Percentiles rank a stretch among this genome's conserved stretches.
Conservation (phyloP, 371 early-diverging fungal species). For the Phascolomyces articulosus region DNA sequence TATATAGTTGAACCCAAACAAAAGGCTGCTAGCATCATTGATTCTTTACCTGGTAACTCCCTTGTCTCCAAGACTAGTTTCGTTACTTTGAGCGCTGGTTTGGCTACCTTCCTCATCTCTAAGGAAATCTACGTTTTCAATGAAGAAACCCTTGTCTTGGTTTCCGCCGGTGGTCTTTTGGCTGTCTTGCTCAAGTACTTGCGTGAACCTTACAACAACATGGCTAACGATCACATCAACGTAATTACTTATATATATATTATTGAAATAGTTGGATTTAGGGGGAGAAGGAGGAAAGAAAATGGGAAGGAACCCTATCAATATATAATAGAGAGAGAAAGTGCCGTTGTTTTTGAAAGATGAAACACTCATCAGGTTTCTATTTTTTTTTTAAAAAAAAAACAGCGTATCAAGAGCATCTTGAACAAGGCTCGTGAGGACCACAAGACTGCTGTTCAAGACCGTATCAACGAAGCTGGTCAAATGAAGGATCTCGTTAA, state of each 20-base stretch:
- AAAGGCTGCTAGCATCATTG: conserved; percentile 90
- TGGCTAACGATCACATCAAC: conserved; percentile 81
- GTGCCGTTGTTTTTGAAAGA: too few relatives aligned
- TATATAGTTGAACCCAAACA: conserved; percentile 63
- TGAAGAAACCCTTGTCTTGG: conserved; percentile 88
- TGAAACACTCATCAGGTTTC: not conserved
- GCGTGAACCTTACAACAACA: conserved; percentile 85
- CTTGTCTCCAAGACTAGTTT: conserved; percentile 89
- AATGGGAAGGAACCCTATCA: not conserved
- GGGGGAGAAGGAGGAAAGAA: too few relatives aligned
- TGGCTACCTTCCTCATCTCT: conserved; percentile 89
- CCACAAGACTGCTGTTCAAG: conserved; percentile 89
- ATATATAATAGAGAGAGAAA: not conserved
- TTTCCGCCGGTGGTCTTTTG: conserved; percentile 76
- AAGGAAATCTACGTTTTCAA: conserved; percentile 97
- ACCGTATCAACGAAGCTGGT: conserved; percentile 87
- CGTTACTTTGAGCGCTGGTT: conserved; percentile 82
- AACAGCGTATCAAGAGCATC: conserved; percentile 74
- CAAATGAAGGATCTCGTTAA: conserved; percentile 93
- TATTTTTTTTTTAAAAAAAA: not conserved
- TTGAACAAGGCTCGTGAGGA: conserved; percentile 86
- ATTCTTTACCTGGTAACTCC: conserved; percentile 88
- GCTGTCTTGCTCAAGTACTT: conserved; percentile 73
- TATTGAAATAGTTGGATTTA: too few relatives aligned
- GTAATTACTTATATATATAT: conserved; percentile 27